Evolutionary conservation across 148 eudicot genomes (phyloP).

Genomic region (Vaccinium myrtillus): DNA sequence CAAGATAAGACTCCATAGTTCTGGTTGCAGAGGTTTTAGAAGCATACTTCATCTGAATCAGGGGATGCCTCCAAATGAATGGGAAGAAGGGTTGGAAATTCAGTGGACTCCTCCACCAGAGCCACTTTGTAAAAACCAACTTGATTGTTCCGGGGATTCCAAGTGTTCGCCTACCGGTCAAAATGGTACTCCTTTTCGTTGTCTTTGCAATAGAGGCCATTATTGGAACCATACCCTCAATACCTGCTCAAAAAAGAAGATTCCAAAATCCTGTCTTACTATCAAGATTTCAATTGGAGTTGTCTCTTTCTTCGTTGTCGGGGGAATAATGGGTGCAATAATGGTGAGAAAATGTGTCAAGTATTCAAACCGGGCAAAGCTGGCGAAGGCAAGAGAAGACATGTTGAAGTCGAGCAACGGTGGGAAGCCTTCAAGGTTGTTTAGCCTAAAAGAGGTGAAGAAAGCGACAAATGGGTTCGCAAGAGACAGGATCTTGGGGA

Average conservation of each 20-base stretch:
- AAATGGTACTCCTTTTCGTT: constrained; percentile 23
- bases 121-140: constrained; percentile 29
- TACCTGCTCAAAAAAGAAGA: constrained; percentile 28
- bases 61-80: constrained; percentile 24
- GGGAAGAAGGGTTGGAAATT: constrained; percentile 49
- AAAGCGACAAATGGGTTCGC: constrained; percentile 39
- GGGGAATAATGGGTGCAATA: constrained; percentile 17
- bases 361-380: constrained; percentile 22
- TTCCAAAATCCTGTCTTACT: constrained; percentile 11
- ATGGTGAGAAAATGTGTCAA: constrained; percentile 26
- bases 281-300: constrained; percentile 29
- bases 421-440: constrained; percentile 35
- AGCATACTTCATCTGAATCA: constrained; percentile 38
- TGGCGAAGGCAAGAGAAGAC: constrained; percentile 39
- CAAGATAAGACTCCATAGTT: constrained; percentile 41
- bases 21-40: constrained; percentile 43
- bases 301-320: constrained; percentile 20
- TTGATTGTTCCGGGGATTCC: constrained; percentile 35
- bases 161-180: constrained; percentile 28
- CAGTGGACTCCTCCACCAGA: constrained; percentile 42
- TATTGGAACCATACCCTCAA: constrained; percentile 30
- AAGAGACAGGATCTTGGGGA: constrained; percentile 31
- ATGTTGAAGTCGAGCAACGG: constrained; percentile 29
- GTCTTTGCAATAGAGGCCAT: constrained; percentile 31
- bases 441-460: constrained; percentile 31